Conservation (phyloP, 169 alveolate genomes). For the Plasmodium vivax region DNA sequence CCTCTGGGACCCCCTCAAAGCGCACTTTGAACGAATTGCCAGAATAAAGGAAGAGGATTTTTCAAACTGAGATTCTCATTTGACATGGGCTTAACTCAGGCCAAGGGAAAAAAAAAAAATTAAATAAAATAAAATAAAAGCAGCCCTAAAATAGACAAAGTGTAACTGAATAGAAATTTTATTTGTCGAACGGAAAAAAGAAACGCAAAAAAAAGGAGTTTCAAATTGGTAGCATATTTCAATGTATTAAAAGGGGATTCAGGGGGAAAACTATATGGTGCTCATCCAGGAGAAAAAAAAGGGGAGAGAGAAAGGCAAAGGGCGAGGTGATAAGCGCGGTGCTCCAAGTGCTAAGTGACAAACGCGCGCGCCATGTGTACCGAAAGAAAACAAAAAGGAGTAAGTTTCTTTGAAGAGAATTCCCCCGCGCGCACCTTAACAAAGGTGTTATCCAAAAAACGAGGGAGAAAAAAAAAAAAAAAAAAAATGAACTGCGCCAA, state of each 20-base stretch:
- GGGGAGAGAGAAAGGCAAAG: neutral
- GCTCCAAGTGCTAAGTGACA: neutral
- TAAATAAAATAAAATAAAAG: neutral
- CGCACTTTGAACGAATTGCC: neutral
- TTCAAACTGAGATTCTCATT: neutral
- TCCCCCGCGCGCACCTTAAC: neutral
- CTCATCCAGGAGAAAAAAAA: neutral
- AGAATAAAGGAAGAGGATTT: neutral
- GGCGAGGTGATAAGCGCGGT: neutral
- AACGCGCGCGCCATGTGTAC: neutral
- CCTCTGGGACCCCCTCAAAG: neutral
- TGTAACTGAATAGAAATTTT: neutral
- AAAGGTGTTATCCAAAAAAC: neutral
- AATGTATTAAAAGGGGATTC: neutral
- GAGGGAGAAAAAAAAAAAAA: neutral
- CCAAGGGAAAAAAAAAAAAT: neutral
- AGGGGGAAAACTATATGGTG: neutral
- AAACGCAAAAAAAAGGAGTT: neutral
- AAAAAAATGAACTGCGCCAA: neutral
- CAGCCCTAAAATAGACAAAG: neutral
- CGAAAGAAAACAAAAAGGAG: neutral
- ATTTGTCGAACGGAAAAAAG: neutral
- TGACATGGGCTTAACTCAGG: slow-evolving; percentile 1
- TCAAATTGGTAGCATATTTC: neutral
- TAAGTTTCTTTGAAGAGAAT: neutral